phyloP scores from a whole-genome alignment of 2,329 filamentous ascomycete species.

The Talaromyces sp. region DNA sequence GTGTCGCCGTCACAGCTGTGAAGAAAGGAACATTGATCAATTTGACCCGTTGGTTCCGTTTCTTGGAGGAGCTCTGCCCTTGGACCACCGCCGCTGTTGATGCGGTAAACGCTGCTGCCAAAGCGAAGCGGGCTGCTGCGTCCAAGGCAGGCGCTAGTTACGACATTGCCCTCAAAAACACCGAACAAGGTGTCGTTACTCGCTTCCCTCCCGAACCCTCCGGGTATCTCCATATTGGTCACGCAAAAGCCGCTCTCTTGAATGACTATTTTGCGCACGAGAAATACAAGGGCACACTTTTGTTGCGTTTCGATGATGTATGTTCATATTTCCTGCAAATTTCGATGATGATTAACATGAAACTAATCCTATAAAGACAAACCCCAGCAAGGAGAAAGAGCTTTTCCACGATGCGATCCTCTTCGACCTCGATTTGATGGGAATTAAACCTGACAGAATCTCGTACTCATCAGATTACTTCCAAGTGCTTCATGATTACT shows the following conservation, averaged over 20 bases:
- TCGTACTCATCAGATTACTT: slow-evolving; percentile 97
- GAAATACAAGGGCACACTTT: slow-evolving; percentile 84
- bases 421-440: slow-evolving; percentile 86
- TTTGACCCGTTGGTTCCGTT: slow-evolving; percentile 80
- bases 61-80: slow-evolving; percentile 75
- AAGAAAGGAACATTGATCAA: slow-evolving; percentile 75
- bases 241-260: slow-evolving; percentile 87
- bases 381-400: slow-evolving; percentile 94
- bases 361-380: slow-evolving; percentile 52
- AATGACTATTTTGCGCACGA: slow-evolving; percentile 97
- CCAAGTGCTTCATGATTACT: slow-evolving; percentile 82
- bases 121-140: slow-evolving; percentile 64
- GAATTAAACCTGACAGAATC: slow-evolving; percentile 80
- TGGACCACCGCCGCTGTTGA: slow-evolving; percentile 71
- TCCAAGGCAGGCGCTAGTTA: slow-evolving; percentile 81
- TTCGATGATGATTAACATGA: no score
- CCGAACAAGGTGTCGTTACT: slow-evolving; percentile 84
- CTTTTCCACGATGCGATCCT: slow-evolving; percentile 94
- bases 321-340: neutral
- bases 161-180: slow-evolving; percentile 79
- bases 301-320: slow-evolving; percentile 83
- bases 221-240: slow-evolving; percentile 91
- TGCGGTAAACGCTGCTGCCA: slow-evolving; percentile 63
- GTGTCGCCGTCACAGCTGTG: slow-evolving; percentile 75
- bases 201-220: slow-evolving; percentile 93